Base-by-base conservation (phyloP, 139 green algal genomes). In the Coelastrella sp. region DNA sequence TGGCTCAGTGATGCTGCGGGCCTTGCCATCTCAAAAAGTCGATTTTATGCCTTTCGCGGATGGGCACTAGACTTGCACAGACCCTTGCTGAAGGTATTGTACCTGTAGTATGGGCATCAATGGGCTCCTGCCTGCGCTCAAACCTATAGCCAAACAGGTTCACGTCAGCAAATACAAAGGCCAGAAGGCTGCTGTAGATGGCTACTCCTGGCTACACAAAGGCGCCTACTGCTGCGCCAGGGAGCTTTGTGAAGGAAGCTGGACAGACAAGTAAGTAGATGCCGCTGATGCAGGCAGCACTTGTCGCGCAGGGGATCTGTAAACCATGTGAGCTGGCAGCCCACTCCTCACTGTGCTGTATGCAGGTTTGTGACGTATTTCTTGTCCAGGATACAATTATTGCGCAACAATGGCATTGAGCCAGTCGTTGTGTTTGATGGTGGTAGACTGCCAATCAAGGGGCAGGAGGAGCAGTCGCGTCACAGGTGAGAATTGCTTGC, bases 361-460 rank as follows among this genome's bases (percentile, higher is more conserved):
- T 47, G 32, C 96, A 98, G 96, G 92, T 98, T 96, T 88, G 93
- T 99, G 4, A 54, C 90, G 0, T 99, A 98, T 93, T 99, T 96
- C 90, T 95, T 99, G 94, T 92, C 93, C 2, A 92, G 95, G 1
- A 89, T 99, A 2, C 87, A 98, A 17, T 86, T 98, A 86, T 91
- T 99, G 61, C 89, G 84, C 11, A 47, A 83, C 11, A 74, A 95
- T 83, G 98, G 97, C 0, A 94, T 99, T 2, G 90, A 92, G 4
- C 98, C 98, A 0, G 57, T 99, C 4, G 85, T 99, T 2, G 96
- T 99, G 13, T 99, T 99, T 91, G 98, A 99, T 89, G 98, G 98
- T 10, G 98, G 95, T 13, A 88, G 90, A 8, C 94, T 99, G 75
- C 98, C 98, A 7, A 96, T 97, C 83, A 99, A 99, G 88, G 92